A percentile compares a stretch with the other conserved stretches of the same genome.
These are phyloP conservation scores for Leucosporidium scottii DNA, from an alignment of 768 basidiomycete genomes.

Conservation along the genomic window DNA sequence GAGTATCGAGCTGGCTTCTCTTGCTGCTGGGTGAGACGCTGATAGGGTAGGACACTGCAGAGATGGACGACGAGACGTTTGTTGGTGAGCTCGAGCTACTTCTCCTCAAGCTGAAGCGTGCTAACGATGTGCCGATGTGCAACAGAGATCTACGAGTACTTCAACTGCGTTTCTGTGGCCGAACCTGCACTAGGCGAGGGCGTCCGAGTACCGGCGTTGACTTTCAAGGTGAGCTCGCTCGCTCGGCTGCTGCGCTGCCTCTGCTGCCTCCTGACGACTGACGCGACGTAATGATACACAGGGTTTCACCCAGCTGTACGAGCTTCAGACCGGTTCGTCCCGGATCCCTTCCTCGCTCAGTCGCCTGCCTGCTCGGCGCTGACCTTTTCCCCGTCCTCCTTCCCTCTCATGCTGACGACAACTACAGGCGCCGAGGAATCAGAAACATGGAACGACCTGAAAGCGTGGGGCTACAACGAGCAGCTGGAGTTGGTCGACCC, in stretches of 20 bases:
- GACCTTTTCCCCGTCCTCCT: no score
- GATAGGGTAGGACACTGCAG: neutral
- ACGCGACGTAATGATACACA: neutral
- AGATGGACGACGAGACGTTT: neutral
- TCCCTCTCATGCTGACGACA: neutral
- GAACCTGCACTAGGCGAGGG: neutral
- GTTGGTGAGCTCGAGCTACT: neutral
- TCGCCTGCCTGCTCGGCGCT: neutral
- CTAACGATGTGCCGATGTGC: no score
- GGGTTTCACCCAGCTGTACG: conserved; percentile 6
- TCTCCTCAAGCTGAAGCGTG: no score
- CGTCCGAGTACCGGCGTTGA: neutral
- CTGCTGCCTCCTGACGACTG: no score
- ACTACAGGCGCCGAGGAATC: neutral
- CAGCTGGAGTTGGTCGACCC: conserved; percentile 1
- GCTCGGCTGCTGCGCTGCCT: no score
- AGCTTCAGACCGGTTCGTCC: neutral
- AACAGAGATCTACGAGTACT: neutral
- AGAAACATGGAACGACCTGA: conserved; percentile 1
- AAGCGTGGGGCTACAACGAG: neutral
- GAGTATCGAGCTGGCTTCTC: neutral
- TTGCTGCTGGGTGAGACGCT: neutral
- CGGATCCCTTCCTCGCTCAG: neutral
- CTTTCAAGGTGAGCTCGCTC: neutral
- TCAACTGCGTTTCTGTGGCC: neutral